These are phyloP conservation scores for Lichtheimia hyalospora DNA, from an alignment of 371 early-diverging fungal species.

Conservation along the genomic window DNA sequence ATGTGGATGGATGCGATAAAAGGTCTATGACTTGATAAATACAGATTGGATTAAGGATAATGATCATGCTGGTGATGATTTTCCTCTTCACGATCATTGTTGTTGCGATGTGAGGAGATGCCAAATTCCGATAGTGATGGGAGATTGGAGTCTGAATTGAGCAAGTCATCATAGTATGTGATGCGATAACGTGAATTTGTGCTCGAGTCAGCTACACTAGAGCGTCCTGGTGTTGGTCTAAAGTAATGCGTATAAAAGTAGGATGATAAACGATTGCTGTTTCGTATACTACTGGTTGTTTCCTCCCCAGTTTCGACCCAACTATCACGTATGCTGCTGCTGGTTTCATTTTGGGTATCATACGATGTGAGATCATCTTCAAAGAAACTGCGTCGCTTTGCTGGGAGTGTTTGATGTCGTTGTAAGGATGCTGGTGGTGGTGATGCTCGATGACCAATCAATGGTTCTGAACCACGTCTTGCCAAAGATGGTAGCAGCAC, in stretches of 20 bases:
- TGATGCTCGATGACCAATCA: too few species aligned
- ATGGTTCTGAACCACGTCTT: too few species aligned
- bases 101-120: background rate
- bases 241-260: background rate
- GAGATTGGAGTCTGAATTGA: background rate
- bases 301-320: background rate
- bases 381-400: background rate
- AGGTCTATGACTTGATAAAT: too few species aligned
- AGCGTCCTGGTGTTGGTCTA: background rate
- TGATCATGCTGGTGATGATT: too few species aligned
- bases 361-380: background rate
- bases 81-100: too few species aligned
- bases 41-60: too few species aligned
- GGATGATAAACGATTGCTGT: background rate
- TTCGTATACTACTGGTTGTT: background rate
- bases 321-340: background rate
- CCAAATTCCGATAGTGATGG: slow-evolving; percentile 7
- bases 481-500: too few species aligned
- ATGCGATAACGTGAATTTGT: slow-evolving; percentile 16
- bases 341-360: background rate
- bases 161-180: slow-evolving; percentile 20
- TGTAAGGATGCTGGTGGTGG: too few species aligned
- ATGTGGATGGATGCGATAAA: too few species aligned
- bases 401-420: too few species aligned
- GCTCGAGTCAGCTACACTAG: background rate